These are phyloP conservation scores for Fraxinus latifolia DNA, from an alignment of 305 asterid species.

Conservation along the genomic window DNA sequence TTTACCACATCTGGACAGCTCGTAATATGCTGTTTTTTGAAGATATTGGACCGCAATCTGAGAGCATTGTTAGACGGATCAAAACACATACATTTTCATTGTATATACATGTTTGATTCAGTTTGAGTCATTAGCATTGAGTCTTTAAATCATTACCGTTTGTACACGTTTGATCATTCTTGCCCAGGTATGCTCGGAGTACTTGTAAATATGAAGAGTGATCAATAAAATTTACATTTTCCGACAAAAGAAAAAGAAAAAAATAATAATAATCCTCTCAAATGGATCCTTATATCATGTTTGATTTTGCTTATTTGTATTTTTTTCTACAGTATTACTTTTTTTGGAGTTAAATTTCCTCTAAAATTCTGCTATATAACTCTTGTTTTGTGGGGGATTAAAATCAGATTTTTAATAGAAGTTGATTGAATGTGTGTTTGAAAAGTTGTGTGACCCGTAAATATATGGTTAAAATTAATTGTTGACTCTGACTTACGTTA, in stretches of 20 bases:
- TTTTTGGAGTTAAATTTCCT: background rate
- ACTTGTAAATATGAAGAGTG: background rate
- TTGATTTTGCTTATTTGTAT: background rate
- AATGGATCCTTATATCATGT: background rate
- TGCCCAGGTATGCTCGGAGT: background rate
- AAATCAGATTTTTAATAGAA: no score
- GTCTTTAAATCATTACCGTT: background rate
- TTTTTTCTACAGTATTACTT: background rate
- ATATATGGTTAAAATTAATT: no score
- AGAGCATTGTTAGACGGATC: background rate
- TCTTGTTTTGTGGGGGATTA: background rate
- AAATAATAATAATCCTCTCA: background rate
- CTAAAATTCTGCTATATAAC: background rate
- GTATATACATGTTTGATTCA: background rate
- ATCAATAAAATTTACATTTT: background rate
- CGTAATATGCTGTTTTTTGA: no score
- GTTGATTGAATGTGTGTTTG: no score
- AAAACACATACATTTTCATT: background rate
- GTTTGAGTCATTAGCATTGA: background rate
- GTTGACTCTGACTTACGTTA: no score
- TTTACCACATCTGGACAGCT: no score
- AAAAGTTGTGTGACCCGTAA: no score
- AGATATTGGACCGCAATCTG: background rate
- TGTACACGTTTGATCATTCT: background rate
- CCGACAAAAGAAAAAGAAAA: no score